Percentiles rank a stretch among this genome's conserved stretches.
phyloP scores from a whole-genome alignment of 1,284 basidiomycete genomes.

The Caloboletus inedulis region DNA sequence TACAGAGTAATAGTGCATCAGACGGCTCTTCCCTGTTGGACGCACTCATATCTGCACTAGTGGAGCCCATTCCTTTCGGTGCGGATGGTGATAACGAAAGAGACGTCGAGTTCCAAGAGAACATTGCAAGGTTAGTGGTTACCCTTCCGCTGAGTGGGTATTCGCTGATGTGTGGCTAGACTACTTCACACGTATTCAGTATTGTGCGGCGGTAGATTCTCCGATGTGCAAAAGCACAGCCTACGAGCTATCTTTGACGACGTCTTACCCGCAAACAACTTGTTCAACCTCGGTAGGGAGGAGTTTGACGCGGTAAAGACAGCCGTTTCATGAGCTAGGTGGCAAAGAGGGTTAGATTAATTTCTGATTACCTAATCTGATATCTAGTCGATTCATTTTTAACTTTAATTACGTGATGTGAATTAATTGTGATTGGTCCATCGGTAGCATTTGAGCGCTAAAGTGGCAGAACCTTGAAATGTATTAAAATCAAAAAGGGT shows the following conservation, averaged over 20 bases:
- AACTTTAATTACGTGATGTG: constrained; percentile 25
- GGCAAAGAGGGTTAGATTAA: constrained; percentile 21
- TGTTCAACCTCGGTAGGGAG: constrained; percentile 27
- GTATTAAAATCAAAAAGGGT: constrained; percentile 17
- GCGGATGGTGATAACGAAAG: constrained; percentile 65
- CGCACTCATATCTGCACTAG: constrained; percentile 43
- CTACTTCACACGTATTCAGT: constrained; percentile 56
- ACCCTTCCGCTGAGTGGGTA: constrained; percentile 3
- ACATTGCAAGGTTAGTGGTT: constrained; percentile 60
- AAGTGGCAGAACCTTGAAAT: constrained; percentile 20
- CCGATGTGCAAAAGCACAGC: constrained; percentile 40
- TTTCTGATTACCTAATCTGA: constrained; percentile 19
- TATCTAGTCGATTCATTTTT: constrained; percentile 32
- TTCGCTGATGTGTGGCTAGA: constrained; percentile 31
- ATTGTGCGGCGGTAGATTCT: constrained; percentile 42
- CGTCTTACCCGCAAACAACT: constrained; percentile 12
- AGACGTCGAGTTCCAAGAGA: constrained; percentile 83
- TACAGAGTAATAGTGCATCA: constrained; percentile 37
- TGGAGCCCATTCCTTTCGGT: constrained; percentile 58
- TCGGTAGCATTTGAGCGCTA: constrained; percentile 6
- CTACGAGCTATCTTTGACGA: constrained; percentile 37
- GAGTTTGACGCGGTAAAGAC: constrained; percentile 29
- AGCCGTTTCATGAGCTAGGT: constrained; percentile 26
- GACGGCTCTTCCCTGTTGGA: constrained; percentile 36
- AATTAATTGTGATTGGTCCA: constrained; percentile 25